Evolutionary conservation across 106 monocot genomes (phyloP).

Genomic region (Posidonia australis): DNA sequence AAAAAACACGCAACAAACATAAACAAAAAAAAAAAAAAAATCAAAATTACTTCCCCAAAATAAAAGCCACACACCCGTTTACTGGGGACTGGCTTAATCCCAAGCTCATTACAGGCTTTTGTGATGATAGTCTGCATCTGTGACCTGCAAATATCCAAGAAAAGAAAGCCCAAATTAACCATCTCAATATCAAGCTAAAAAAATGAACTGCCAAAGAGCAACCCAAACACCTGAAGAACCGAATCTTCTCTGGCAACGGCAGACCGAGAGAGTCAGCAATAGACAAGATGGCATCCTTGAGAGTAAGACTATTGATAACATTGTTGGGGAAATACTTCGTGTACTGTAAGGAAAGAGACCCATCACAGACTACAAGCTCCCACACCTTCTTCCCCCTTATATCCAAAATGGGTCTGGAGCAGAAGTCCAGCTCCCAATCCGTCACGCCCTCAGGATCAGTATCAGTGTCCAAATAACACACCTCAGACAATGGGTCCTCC

Average conservation of each 20-base stretch:
- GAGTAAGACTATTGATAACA: conserved; percentile 89
- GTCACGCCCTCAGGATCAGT: conserved; percentile 25
- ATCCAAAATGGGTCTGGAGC: conserved; percentile 86
- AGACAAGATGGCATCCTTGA: conserved; percentile 67
- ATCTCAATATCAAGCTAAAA: neutral
- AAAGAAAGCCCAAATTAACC: neutral
- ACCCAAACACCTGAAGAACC: conserved; percentile 60
- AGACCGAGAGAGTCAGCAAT: conserved; percentile 33
- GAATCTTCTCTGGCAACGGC: conserved; percentile 73
- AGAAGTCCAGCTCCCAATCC: conserved; percentile 97
- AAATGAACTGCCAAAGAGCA: neutral
- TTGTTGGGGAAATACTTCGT: conserved; percentile 92
- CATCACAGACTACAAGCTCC: conserved; percentile 89
- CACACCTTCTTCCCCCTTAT: conserved; percentile 81
- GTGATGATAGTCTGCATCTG: conserved; percentile 98
- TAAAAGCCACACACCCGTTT: conserved; percentile 40
- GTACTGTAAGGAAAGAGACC: conserved; percentile 75
- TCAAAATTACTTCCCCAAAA: neutral
- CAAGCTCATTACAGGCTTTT: conserved; percentile 81
- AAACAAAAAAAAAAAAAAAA: neutral
- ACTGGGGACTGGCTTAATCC: conserved; percentile 71
- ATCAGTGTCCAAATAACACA: conserved; percentile 61
- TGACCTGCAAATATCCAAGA: conserved; percentile 30
- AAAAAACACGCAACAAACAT: too few relatives aligned
- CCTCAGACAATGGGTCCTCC: conserved; percentile 51